Evolutionary conservation across 1,139 yeast species (phyloP), one percentile per base, ranked within the genome.

Genomic region (Lodderomyces parapsilosis): DNA sequence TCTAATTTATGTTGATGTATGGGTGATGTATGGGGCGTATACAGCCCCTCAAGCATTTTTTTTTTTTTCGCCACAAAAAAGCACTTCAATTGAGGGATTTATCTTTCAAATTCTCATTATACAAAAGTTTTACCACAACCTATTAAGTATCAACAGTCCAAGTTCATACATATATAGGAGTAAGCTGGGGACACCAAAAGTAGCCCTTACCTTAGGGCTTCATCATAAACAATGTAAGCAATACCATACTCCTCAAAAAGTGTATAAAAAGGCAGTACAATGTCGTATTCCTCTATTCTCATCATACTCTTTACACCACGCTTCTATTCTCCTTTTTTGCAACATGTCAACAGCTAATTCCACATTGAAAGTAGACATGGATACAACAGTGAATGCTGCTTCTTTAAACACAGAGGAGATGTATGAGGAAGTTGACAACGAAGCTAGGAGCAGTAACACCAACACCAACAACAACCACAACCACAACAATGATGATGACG

Each of bases 341-440:
- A 24, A 24, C n/a, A 24, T 24, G 27, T 24, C 27, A 24, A 9
- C 27, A 9, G 27, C 27, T 20, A 20, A 20, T 20, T 20, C 23
- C 8, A 20, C 23, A 6, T 20, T 20, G n/a, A 24, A 24, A 24
- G 4, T 24, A 5, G 27, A 24, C n/a, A 9, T 24, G n/a, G 27
- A 24, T 9, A 24, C 27, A 24, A 8, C 27, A 9, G 10, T 24
- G 27, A 24, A 24, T 9, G 23, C 5, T 6, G n/a, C 6, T 8
- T 24, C 27, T 7, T 7, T 9, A 5, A 24, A 24, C 27, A 24
- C 27, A 8, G 41, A 44, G 31, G 42, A 40, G 3, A 24, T 27
- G n/a, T 24, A 24, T 24, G n/a, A 24, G 11, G 31, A 27, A 5
- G 22, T 17, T 4, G 22, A 34, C n/a, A n/a, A n/a, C n/a, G n/a